phyloP scores from a whole-genome alignment of 2,329 filamentous ascomycete species.

The Neonectria neomacrospora region DNA sequence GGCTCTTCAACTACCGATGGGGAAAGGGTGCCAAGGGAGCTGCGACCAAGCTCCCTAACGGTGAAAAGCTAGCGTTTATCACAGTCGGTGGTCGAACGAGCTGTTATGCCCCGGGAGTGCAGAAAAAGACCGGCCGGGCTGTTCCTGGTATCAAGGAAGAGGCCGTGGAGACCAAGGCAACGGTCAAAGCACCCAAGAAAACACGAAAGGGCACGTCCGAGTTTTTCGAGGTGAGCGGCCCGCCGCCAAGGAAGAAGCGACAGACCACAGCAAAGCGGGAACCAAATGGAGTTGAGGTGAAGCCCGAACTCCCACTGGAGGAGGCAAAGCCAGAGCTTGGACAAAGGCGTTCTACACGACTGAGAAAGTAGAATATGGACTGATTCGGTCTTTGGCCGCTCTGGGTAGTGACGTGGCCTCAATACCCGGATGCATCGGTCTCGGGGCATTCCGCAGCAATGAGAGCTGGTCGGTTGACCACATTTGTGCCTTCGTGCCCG shows the following conservation, averaged over 20 bases:
- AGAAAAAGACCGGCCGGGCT: conserved; percentile 76
- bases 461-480: background rate
- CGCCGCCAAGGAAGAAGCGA: conserved; percentile 45
- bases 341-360: conserved; percentile 38
- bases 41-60: conserved; percentile 77
- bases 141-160: conserved; percentile 57
- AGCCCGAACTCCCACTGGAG: conserved; percentile 20
- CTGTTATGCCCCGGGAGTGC: conserved; percentile 84
- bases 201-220: conserved; percentile 39
- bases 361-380: conserved; percentile 32
- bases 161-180: conserved; percentile 44
- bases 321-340: conserved; percentile 31
- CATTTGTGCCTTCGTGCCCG: too few relatives aligned
- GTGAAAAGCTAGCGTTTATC: conserved; percentile 84
- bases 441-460: background rate
- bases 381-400: background rate
- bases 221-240: conserved; percentile 38
- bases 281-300: conserved; percentile 40
- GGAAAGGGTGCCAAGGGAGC: conserved; percentile 84
- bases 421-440: background rate
- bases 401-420: background rate
- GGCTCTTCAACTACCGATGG: conserved; percentile 92
- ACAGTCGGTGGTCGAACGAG: conserved; percentile 93
- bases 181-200: conserved; percentile 40
- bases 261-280: conserved; percentile 33